Percentiles rank a stretch among this genome's conserved stretches.
Conservation (phyloP, 805 yeast genomes). For the Ogataea degrootiae region DNA sequence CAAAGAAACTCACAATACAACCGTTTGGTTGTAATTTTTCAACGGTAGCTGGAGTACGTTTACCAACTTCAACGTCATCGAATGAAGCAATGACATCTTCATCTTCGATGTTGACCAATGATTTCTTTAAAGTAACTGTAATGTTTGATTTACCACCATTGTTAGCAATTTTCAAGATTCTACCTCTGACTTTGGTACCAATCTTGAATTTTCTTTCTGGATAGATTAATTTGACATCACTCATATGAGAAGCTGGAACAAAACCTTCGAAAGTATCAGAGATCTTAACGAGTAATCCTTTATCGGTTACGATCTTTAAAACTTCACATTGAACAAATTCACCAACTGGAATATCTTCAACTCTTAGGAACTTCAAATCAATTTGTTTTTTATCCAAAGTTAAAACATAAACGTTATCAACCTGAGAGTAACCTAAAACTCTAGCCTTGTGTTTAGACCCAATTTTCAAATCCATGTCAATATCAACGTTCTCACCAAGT, state of each 20-base stretch:
- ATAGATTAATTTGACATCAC: conserved; percentile 77
- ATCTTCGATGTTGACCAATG: conserved; percentile 64
- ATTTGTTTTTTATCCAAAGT: conserved; percentile 66
- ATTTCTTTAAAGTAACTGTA: conserved; percentile 72
- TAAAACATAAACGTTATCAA: conserved; percentile 64
- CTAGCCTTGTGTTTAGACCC: conserved; percentile 76
- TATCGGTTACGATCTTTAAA: conserved; percentile 49
- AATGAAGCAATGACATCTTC: conserved; percentile 42
- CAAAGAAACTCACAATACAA: conserved; percentile 80
- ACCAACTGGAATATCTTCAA: conserved; percentile 75
- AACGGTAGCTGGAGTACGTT: conserved; percentile 68
- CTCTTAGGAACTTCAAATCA: conserved; percentile 58
- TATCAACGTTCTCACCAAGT: conserved; percentile 42
- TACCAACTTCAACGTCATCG: conserved; percentile 38
- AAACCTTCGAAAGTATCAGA: conserved; percentile 66
- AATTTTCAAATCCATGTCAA: conserved; percentile 45
- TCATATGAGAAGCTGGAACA: conserved; percentile 71
- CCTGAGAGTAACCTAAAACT: conserved; percentile 60
- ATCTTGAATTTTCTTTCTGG: conserved; percentile 91
- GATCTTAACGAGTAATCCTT: conserved; percentile 65
- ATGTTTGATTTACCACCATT: conserved; percentile 45
- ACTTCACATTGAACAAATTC: conserved; percentile 54
- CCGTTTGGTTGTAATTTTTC: conserved; percentile 70
- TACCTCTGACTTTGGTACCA: conserved; percentile 74
- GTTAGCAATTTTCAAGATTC: conserved; percentile 51